Evolutionary conservation across 495 filamentous ascomycete genomes (phyloP).

Genomic region (Oleoguttula mirabilis): DNA sequence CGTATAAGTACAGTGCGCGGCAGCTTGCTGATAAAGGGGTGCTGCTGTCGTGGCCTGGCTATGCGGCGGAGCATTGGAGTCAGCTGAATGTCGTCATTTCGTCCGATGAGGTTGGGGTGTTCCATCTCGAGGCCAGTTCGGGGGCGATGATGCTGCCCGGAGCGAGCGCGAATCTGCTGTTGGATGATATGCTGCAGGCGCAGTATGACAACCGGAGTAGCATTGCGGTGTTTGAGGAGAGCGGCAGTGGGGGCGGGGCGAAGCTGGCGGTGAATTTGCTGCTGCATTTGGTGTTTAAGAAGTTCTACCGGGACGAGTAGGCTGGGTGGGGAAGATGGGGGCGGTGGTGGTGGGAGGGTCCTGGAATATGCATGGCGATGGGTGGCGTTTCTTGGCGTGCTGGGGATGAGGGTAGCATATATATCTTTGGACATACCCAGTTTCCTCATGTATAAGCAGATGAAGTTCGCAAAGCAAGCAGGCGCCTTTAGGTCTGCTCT

Average conservation of each 20-base stretch:
- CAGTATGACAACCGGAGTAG: conserved; percentile 95
- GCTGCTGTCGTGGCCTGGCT: conserved; percentile 75
- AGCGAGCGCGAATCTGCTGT: conserved; percentile 74
- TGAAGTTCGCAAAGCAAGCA: too few relatives aligned
- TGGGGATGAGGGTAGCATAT: too few relatives aligned
- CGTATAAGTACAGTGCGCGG: conserved; percentile 88
- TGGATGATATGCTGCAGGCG: conserved; percentile 89
- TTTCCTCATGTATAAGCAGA: too few relatives aligned
- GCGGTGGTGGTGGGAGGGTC: too few relatives aligned
- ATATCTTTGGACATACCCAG: too few relatives aligned
- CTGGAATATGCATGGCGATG: too few relatives aligned
- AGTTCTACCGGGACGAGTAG: conserved; percentile 67
- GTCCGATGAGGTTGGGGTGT: conserved; percentile 88
- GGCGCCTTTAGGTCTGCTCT: too few relatives aligned
- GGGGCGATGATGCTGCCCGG: conserved; percentile 95
- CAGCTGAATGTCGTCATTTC: conserved; percentile 87
- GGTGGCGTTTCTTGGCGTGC: neutral
- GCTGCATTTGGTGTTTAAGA: conserved; percentile 91
- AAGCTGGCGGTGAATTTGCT: conserved; percentile 91
- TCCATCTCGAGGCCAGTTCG: conserved; percentile 79
- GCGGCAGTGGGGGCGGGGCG: conserved; percentile 27
- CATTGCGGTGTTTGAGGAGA: conserved; percentile 73
- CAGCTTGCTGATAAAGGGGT: conserved; percentile 88
- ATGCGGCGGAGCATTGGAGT: conserved; percentile 75
- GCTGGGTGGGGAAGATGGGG: too few relatives aligned